Base-by-base conservation (phyloP, 1,284 basidiomycete species). In the Ceratobasidium sp. region DNA sequence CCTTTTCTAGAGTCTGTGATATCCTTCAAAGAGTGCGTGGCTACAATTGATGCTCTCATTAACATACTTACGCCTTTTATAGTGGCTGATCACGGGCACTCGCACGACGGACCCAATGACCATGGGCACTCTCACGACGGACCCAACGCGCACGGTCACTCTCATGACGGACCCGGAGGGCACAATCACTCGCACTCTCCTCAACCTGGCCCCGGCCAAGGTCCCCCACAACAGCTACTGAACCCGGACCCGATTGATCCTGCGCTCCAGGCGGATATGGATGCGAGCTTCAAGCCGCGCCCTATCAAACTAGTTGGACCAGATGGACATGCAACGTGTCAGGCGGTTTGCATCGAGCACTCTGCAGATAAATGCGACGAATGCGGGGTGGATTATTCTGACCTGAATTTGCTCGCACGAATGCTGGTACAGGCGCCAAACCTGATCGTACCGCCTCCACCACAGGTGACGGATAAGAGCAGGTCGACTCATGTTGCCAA, bases 371-470 rank as follows among this genome's bases (percentile, higher is more conserved):
- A 90, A 80, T 95, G 94, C 82, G 83, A 87, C 47, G 84, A 86
- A 33, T 95, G 93, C 81, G 86, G 86, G 66, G 81, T 91, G 8
- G 93, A 96, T 83, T 95, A 91, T 81, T 82, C 86, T 59, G 82
- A 83, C 62, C 84, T 94, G 76, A 96, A 85, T 78, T 93, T 84
- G 47, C 87, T 96, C 77, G 87, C 93, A 15, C 88, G 89, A 74
- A 85, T 93, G 36, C 86, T 96, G 75, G 85, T 87, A 62, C 82
- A 85, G 65, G 93, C 94, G 77, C 92, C 94, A 17, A 78, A 81
- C 24, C 89, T 88, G 75, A 84, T 93, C 57, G 93, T 93, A 78
- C 95, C 95, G 8, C 94, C 94, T 1, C 95, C 95, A 2, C 89
- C 92, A 2, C 90, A 91, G 56, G 88, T 95, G 74, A 85, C 93